Percentiles rank a stretch among this genome's conserved stretches.
Evolutionary conservation across 805 yeast species (phyloP).

Genomic region (Blastobotrys parvus): DNA sequence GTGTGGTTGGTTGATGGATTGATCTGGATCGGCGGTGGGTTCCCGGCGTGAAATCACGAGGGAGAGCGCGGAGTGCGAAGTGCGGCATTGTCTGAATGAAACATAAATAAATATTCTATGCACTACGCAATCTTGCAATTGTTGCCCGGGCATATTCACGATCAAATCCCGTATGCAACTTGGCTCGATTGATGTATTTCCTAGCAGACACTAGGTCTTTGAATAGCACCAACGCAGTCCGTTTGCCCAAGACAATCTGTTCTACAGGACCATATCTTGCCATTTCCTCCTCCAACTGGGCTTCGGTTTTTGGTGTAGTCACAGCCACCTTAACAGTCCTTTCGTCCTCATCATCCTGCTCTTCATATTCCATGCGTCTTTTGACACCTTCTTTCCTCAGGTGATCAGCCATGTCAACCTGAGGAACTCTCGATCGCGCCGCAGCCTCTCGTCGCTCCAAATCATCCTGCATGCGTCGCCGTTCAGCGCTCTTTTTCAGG

Average conservation of each 20-base stretch:
- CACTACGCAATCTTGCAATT: too few relatives aligned
- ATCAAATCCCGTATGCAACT: too few relatives aligned
- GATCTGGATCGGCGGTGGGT: too few relatives aligned
- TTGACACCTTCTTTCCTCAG: slow-evolving; percentile 14
- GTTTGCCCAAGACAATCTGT: background rate
- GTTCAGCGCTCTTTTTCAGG: slow-evolving; percentile 9
- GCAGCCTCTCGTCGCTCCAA: slow-evolving; percentile 19
- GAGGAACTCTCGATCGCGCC: background rate
- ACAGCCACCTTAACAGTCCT: background rate
- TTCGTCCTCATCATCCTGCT: slow-evolving; percentile 1
- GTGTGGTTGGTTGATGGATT: background rate
- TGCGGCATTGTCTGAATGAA: too few relatives aligned
- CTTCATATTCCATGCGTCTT: slow-evolving; percentile 10
- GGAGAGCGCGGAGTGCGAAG: too few relatives aligned
- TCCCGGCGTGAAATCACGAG: too few relatives aligned
- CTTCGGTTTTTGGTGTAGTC: background rate
- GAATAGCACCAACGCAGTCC: slow-evolving; percentile 1
- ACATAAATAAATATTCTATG: too few relatives aligned
- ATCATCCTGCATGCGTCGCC: slow-evolving; percentile 17
- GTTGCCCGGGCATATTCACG: too few relatives aligned
- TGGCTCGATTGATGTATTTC: background rate
- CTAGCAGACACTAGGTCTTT: background rate
- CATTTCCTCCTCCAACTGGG: background rate
- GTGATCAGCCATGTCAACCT: slow-evolving; percentile 8
- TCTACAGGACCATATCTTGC: slow-evolving; percentile 1